Evolutionary conservation across 306 rosid genomes (phyloP).

Genomic region (Acmispon strigosus): DNA sequence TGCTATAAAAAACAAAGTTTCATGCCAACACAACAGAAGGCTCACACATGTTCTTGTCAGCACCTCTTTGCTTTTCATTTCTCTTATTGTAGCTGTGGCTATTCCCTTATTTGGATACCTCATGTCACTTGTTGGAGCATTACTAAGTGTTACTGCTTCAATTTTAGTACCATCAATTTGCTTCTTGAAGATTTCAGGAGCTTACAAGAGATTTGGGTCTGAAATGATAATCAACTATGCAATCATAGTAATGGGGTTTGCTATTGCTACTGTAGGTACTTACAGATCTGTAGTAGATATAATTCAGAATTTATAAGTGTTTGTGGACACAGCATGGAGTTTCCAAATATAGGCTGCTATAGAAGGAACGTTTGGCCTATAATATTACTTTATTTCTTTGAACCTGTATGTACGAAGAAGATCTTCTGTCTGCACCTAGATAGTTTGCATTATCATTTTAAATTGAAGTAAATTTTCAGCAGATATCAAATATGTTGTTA

Average conservation of each 20-base stretch:
- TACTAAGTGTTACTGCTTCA: constrained; percentile 55
- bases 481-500: not conserved
- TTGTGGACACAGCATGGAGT: not conserved
- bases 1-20: constrained; percentile 36
- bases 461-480: not conserved
- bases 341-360: not conserved
- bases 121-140: constrained; percentile 67
- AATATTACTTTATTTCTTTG: not conserved
- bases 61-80: constrained; percentile 34
- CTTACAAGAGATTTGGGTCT: constrained; percentile 30
- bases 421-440: not conserved
- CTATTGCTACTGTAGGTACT: constrained; percentile 43
- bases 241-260: constrained; percentile 44
- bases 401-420: not conserved
- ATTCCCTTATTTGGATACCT: constrained; percentile 47
- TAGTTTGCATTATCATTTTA: not conserved
- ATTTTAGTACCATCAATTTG: constrained; percentile 58
- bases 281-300: constrained; percentile 48
- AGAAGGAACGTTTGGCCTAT: not conserved
- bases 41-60: constrained; percentile 31
- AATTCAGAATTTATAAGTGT: constrained; percentile 20
- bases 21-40: constrained; percentile 27
- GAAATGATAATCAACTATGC: constrained; percentile 30
- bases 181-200: constrained; percentile 68
- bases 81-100: constrained; percentile 41